Evolutionary conservation across 495 filamentous ascomycete species (phyloP).

Genomic region (Pseudoneurospora amorphoporcata): DNA sequence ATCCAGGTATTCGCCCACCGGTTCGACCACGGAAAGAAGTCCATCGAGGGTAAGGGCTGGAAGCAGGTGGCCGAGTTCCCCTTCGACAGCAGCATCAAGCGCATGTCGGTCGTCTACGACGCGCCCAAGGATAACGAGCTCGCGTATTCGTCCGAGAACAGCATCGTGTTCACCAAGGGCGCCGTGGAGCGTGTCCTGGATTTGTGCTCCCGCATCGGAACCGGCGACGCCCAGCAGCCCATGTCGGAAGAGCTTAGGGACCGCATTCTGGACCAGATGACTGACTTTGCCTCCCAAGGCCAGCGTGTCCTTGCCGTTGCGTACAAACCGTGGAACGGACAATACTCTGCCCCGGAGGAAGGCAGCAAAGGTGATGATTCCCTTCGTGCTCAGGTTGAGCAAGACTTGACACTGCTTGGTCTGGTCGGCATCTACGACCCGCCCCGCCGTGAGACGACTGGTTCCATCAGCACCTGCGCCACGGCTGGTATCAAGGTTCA

Average conservation of each 20-base stretch:
- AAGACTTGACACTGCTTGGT: constrained; percentile 51
- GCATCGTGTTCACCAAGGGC: constrained; percentile 65
- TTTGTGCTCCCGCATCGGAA: constrained; percentile 52
- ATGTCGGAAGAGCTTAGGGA: constrained; percentile 51
- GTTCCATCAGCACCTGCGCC: constrained; percentile 53
- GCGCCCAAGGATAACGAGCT: constrained; percentile 17
- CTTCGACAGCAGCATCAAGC: constrained; percentile 74
- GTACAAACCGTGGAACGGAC: constrained; percentile 31
- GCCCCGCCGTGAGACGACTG: constrained; percentile 57
- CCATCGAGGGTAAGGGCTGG: constrained; percentile 45
- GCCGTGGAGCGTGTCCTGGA: constrained; percentile 73
- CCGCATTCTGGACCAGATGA: constrained; percentile 53
- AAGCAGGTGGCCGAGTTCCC: constrained; percentile 63
- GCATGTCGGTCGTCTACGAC: constrained; percentile 70
- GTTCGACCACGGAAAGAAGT: constrained; percentile 50
- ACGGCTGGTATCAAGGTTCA: constrained; percentile 65
- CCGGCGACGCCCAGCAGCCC: constrained; percentile 37
- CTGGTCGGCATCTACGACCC: constrained; percentile 69
- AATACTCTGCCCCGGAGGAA: constrained; percentile 8
- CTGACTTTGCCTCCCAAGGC: constrained; percentile 59
- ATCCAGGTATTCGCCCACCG: constrained; percentile 69
- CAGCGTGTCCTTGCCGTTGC: constrained; percentile 72
- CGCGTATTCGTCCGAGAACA: constrained; percentile 21
- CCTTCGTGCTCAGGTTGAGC: constrained; percentile 41
- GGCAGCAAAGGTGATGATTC: constrained; percentile 15